Base-by-base conservation (phyloP, 139 green algal genomes). In the Dunaliella primolecta region DNA sequence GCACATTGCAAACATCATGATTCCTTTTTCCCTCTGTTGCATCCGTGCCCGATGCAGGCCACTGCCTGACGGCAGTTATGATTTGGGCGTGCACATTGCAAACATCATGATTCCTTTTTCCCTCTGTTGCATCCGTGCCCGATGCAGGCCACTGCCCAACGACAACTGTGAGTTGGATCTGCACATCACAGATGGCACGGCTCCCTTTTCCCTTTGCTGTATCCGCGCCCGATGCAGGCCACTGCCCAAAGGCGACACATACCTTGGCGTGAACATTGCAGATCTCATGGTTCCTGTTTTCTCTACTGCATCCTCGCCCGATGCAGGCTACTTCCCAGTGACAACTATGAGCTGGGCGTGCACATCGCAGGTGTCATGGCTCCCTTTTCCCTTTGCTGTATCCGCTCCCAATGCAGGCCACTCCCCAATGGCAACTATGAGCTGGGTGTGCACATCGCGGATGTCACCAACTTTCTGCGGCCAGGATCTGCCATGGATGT, bases 301-400 rank as follows among this genome's bases (percentile, higher is more conserved):
- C n/a, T n/a, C n/a, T n/a, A n/a, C n/a, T n/a, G n/a, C n/a, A n/a
- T n/a, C n/a, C n/a, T n/a, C n/a, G n/a, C n/a, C n/a, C n/a, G n/a
- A n/a, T n/a, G 24, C 80, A 84, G 55, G 75, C 34, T 31, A 20
- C 87, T 94, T 46, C 89, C 87, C 75, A 93, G 92, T 83, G 91
- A 91, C 36, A 94, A 94, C 86, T 89, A 90, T 38, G 87, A 94
- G 88, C 84, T 93, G n/a, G 94, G 95, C 15, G 96, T 98, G 36
- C 96, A 98, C 92, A 98, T 98, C 83, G 96, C 96, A 2, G 96
- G 98, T 85, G 96, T 98, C 31, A 98, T n/a, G n/a, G n/a, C n/a
- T n/a, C n/a, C n/a, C n/a, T n/a, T n/a, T n/a, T n/a, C n/a, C n/a
- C n/a, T n/a, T n/a, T n/a, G n/a, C n/a, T n/a, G n/a, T n/a, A n/a